Conservation (phyloP, 306 rosid species). For the Spatholobus suberectus region DNA sequence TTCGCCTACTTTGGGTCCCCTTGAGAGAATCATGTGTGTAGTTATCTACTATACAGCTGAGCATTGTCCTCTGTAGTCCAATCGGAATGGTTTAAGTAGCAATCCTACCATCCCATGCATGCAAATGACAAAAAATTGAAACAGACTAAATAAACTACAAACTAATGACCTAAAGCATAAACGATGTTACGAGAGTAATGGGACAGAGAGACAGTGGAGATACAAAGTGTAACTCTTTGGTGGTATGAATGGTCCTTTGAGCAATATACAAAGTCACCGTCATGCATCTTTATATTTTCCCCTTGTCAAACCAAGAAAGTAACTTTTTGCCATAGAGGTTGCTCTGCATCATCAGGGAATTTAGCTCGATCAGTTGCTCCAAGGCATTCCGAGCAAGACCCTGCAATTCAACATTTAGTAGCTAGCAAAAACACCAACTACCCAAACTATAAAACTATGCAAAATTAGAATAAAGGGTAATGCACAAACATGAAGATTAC, state of each 20-base stretch:
- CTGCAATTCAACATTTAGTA: constrained; percentile 22
- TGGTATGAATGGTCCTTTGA: not conserved
- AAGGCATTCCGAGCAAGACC: constrained; percentile 27
- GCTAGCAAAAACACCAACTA: not conserved
- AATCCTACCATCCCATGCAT: constrained; percentile 2
- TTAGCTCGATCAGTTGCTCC: constrained; percentile 34
- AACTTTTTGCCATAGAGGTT: constrained; percentile 62
- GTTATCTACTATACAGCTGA: constrained; percentile 37
- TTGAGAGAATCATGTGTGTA: not conserved
- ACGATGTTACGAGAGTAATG: constrained; percentile 4
- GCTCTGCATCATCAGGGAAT: constrained; percentile 46
- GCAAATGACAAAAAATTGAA: constrained; percentile 3
- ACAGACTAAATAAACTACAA: constrained; percentile 29
- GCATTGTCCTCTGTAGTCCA: constrained; percentile 14
- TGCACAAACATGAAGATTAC: not conserved
- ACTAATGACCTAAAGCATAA: constrained; percentile 25
- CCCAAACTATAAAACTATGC: not conserved
- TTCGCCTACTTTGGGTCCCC: constrained; percentile 5
- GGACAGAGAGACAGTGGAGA: not conserved
- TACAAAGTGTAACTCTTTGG: constrained; percentile 9
- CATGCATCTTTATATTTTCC: constrained; percentile 28
- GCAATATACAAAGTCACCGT: not conserved
- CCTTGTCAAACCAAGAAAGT: constrained; percentile 48
- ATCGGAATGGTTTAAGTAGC: constrained; percentile 15
- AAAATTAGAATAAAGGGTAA: not conserved